Conservation (phyloP, 192 early-diverging fungal species). For the Backusella sp. region DNA sequence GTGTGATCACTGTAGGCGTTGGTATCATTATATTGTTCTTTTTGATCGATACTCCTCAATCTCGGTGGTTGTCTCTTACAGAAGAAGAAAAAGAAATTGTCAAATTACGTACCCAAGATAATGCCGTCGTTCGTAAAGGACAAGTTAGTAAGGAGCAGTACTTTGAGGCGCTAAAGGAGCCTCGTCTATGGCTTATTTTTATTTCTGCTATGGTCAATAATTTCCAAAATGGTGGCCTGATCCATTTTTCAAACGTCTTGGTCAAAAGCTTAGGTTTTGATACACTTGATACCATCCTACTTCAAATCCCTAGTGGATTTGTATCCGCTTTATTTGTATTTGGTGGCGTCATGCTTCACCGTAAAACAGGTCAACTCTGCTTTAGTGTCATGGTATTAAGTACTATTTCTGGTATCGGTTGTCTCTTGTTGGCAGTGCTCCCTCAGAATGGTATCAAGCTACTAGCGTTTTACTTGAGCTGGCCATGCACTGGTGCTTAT, state of each 20-base stretch:
- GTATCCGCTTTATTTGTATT: not conserved
- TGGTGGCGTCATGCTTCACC: not conserved
- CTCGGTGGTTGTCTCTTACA: constrained; percentile 6
- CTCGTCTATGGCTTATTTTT: constrained; percentile 9
- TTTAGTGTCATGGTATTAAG: not conserved
- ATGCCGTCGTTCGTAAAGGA: constrained; percentile 3
- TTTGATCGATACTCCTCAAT: constrained; percentile 15
- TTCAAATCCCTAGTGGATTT: constrained; percentile 11
- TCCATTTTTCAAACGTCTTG: constrained; percentile 13
- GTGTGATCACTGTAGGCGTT: constrained; percentile 4
- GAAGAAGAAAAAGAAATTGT: constrained; percentile 24
- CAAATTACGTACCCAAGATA: constrained; percentile 18
- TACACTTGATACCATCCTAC: not conserved
- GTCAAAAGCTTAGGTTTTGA: constrained; percentile 20
- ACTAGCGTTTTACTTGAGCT: constrained; percentile 8
- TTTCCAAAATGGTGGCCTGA: constrained; percentile 10
- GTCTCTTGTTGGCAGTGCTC: constrained; percentile 8
- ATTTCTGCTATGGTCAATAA: not conserved
- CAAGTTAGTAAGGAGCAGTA: not conserved
- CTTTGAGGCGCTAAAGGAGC: constrained; percentile 11
- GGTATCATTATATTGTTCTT: constrained; percentile 17
- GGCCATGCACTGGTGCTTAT: not conserved
- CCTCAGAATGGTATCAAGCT: constrained; percentile 4
- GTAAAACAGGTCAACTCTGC: not conserved
- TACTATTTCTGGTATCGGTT: not conserved